Base-by-base conservation (phyloP, 106 monocot genomes). In the Gastrodia elata region DNA sequence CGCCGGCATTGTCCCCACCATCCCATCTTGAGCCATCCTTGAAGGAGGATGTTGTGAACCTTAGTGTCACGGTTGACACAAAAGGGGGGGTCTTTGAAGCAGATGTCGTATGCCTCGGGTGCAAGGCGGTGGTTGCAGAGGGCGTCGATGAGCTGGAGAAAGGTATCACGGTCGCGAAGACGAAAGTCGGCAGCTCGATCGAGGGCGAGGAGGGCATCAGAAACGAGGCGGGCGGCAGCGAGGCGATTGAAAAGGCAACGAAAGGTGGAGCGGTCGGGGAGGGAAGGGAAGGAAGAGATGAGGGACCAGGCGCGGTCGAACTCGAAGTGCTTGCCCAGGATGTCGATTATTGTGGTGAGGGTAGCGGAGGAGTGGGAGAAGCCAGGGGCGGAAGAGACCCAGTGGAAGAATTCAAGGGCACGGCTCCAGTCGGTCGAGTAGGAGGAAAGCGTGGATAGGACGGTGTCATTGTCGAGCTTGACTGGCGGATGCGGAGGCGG, bases 271-370 rank as follows among this genome's bases (percentile, higher is more conserved):
- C 49, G 82, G 73, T 70, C 76, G 38, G 77, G 55, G 10, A 58
- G 64, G 64, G 80, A 40, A 41, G 77, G 38, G 59, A 56, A 39
- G 68, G 64, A 44, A 77, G 48, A 59, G 78, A 98, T 44, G 73
- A 91, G 84, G 71, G 76, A 80, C 75, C 78, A 75, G 15, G 85
- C 84, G 36, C 38, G 79, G 67, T 80, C 71, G 85, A 98, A 98
- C 79, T 93, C 88, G 78, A 93, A 81, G 84, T 85, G 86, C 81
- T 98, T 98, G 27, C 86, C 90, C 77, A 92, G 97, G 84, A 93
- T 77, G 72, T 83, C 84, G 72, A 93, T 70, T 79, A 74, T 33
- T 76, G 58, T 58, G 77, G 90, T 40, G 65, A 80, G 83, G 76
- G 88, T 88, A 72, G 75, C 41, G 34, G 80, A 42, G 71, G 88